Evolutionary conservation across 345 rosid species (phyloP), one percentile per base, ranked within the genome.

Genomic region (Corymbia maculata): DNA sequence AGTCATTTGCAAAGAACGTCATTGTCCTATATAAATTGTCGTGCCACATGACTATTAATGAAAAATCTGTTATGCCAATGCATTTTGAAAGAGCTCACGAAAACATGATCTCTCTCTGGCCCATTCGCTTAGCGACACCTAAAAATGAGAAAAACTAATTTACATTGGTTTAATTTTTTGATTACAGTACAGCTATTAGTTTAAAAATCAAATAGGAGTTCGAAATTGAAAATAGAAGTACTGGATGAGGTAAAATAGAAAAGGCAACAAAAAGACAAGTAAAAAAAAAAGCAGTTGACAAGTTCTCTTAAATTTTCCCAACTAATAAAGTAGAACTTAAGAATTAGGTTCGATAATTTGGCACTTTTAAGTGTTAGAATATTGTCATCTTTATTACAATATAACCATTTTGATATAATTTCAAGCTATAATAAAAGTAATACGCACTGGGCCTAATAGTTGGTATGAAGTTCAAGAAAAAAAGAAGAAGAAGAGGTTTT

Each of bases 11-110:
- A 1, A 28, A 61, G 0, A 61, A 28, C 70, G 6, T 61, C 32
- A 6, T 26, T 30, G 0, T 26, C 8, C 1, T 61, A 28, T 12
- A 0, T 0, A 26, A 61, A 28, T 6, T 61, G 26, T 61, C 26
- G 0, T 61, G 70, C 70, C 70, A 3, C 70, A 12, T 28, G 32
- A 61, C 16, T 61, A 61, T 61, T 61, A 61, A 26, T 61, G 70
- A 61, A 61, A 26, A 12, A 61, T 61, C 32, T 28, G 28, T 28
- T 26, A 28, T 28, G 70, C 16, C 16, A 12, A 28, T 61, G 70
- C 32, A 61, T 28, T 61, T 61, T 6, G 16, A 61, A 1, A 1
- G 70, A 61, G 70, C 70, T 61, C 28, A 61, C 0, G 12, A 28
- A 61, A 28, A 28, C 70, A 61, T 0, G 4, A 61, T 36, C 42